phyloP scores from a whole-genome alignment of 176 grass and related monocot genomes.

The Rhipidocladum racemiflorum region DNA sequence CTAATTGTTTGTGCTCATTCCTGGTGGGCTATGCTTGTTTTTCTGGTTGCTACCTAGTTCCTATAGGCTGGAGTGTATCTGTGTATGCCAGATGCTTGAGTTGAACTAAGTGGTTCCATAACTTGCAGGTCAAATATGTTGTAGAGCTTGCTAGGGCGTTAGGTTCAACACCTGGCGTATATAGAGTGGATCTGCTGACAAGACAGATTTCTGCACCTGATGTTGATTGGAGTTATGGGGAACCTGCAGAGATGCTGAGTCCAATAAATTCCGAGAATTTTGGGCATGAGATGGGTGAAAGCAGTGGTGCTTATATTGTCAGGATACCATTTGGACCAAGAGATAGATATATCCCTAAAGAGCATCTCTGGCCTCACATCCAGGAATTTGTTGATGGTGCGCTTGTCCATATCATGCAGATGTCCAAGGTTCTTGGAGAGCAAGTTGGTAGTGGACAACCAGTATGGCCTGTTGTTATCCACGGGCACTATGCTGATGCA shows the following conservation, averaged over 20 bases:
- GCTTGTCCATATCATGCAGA: conserved; percentile 65
- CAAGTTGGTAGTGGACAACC: conserved; percentile 64
- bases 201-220: conserved; percentile 63
- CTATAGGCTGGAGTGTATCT: conserved; percentile 4
- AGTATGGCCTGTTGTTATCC: conserved; percentile 78
- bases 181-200: conserved; percentile 71
- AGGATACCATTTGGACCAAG: conserved; percentile 85
- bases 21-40: not conserved
- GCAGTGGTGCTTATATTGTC: conserved; percentile 77
- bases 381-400: conserved; percentile 92
- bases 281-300: conserved; percentile 55
- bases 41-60: not conserved
- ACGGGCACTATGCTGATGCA: conserved; percentile 88
- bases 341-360: conserved; percentile 76
- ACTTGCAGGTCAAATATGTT: conserved; percentile 76
- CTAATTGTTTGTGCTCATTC: not conserved
- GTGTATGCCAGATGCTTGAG: not conserved
- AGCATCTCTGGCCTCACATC: conserved; percentile 77
- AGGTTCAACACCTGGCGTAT: conserved; percentile 73
- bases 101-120: conserved; percentile 22
- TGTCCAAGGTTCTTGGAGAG: conserved; percentile 78
- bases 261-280: conserved; percentile 47
- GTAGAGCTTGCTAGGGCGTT: conserved; percentile 81
- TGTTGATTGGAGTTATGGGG: conserved; percentile 77
- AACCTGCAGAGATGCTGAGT: conserved; percentile 74